A percentile compares a stretch with the other conserved stretches of the same genome.
phyloP scores from a whole-genome alignment of 805 yeast genomes.

The Saccharomycopsis fibuligera region DNA sequence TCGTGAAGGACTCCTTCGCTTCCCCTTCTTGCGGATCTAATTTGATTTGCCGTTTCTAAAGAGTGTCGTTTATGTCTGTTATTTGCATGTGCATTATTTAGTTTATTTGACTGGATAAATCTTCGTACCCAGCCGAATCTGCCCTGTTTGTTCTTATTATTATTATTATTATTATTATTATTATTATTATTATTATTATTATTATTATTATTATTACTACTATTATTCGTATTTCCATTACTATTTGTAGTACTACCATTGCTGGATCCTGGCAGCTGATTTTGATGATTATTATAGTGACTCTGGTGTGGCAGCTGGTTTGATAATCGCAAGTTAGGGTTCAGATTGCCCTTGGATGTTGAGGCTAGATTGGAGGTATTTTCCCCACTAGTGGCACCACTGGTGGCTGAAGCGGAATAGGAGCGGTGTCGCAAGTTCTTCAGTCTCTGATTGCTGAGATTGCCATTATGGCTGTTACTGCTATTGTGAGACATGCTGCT shows the following conservation, averaged over 20 bases:
- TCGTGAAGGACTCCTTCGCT: background rate
- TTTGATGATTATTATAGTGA: too few species aligned
- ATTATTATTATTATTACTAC: too few species aligned
- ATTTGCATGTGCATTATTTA: background rate
- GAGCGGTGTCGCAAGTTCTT: slow-evolving; percentile 10
- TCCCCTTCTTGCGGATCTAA: background rate
- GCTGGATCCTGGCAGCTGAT: too few species aligned
- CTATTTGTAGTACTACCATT: too few species aligned
- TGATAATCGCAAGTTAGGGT: too few species aligned
- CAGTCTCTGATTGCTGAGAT: background rate
- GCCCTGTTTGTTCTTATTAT: slow-evolving; percentile 5
- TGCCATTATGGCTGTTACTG: background rate
- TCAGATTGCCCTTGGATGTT: too few species aligned
- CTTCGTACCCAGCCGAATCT: slow-evolving; percentile 21
- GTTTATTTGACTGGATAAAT: slow-evolving; percentile 18
- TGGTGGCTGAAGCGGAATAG: slow-evolving; percentile 12
- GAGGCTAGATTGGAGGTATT: background rate
- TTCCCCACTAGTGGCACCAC: background rate
- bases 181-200: background rate
- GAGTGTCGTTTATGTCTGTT: background rate
- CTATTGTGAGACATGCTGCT: too few species aligned
- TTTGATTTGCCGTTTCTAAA: background rate
- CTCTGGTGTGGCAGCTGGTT: too few species aligned
- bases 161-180: background rate
- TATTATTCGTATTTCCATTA: too few species aligned